Evolutionary conservation across 768 basidiomycete species (phyloP).

Genomic region (Pleurotus ostreatus): DNA sequence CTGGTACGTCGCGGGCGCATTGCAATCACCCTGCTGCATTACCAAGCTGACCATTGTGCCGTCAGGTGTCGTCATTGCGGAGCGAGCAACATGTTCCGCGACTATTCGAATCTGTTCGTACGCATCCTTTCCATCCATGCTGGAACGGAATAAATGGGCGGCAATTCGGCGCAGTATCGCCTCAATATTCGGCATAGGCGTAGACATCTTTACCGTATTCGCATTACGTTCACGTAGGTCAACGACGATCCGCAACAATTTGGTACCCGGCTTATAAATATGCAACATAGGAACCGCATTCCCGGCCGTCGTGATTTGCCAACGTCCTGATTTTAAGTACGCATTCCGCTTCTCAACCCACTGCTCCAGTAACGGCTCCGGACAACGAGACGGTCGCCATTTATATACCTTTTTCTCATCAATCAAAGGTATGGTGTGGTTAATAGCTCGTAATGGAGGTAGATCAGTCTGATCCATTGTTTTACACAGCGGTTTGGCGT

Average conservation of each 20-base stretch:
- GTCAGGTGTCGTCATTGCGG: constrained; percentile 25
- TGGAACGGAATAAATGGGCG: too few species aligned
- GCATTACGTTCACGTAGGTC: too few species aligned
- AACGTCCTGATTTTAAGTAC: constrained; percentile 23
- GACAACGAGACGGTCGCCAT: constrained; percentile 32
- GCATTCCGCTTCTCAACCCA: constrained; percentile 25
- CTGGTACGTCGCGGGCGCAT: too few species aligned
- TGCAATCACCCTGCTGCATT: constrained; percentile 20
- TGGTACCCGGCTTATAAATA: constrained; percentile 4
- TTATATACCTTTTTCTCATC: constrained; percentile 25
- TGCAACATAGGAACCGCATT: constrained; percentile 30
- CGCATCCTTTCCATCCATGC: constrained; percentile 29
- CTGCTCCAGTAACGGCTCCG: constrained; percentile 27
- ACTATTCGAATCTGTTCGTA: constrained; percentile 37
- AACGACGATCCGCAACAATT: too few species aligned
- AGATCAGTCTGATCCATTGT: constrained; percentile 23
- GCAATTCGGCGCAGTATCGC: too few species aligned
- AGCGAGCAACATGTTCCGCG: constrained; percentile 21
- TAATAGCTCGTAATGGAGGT: constrained; percentile 34
- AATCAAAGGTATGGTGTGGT: constrained; percentile 38
- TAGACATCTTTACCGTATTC: too few species aligned
- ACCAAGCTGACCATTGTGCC: constrained; percentile 33
- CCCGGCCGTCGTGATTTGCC: constrained; percentile 23
- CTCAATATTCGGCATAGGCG: too few species aligned
- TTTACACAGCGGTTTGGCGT: constrained; percentile 22